phyloP scores from a whole-genome alignment of 805 yeast species.

The Cyberlindnera lachancei region DNA sequence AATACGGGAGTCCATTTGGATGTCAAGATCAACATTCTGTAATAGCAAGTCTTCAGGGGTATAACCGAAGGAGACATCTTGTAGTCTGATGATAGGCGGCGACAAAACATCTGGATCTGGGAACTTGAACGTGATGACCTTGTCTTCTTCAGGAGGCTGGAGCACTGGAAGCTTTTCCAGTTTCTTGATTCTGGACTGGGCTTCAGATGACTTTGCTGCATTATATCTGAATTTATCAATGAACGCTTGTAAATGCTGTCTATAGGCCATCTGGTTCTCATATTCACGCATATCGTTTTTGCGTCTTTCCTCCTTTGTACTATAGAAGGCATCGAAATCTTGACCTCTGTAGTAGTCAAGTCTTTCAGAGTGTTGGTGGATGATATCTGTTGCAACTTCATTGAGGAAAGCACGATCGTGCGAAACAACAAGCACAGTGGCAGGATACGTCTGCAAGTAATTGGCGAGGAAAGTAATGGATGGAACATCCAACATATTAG shows the following conservation, averaged over 20 bases:
- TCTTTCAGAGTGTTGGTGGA: conserved; percentile 96
- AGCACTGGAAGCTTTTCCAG: conserved; percentile 88
- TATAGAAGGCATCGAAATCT: conserved; percentile 86
- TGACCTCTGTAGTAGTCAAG: conserved; percentile 93
- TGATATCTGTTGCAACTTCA: conserved; percentile 97
- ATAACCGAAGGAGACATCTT: conserved; percentile 84
- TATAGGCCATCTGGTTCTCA: conserved; percentile 93
- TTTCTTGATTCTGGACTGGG: conserved; percentile 95
- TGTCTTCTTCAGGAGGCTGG: conserved; percentile 93
- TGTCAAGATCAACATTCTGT: conserved; percentile 76
- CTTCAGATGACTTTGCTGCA: conserved; percentile 96
- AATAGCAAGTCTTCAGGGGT: conserved; percentile 55
- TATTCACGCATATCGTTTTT: conserved; percentile 92
- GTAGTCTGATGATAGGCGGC: conserved; percentile 88
- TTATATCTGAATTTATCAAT: conserved; percentile 95
- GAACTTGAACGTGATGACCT: conserved; percentile 75
- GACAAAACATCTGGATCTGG: conserved; percentile 92
- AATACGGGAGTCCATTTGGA: conserved; percentile 89
- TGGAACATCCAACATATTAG: conserved; percentile 99
- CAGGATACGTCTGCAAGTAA: conserved; percentile 82
- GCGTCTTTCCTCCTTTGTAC: conserved; percentile 90
- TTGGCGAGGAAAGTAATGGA: conserved; percentile 90
- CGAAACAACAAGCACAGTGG: conserved; percentile 92
- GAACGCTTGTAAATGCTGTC: conserved; percentile 88
- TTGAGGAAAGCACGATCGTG: conserved; percentile 96